phyloP scores from a whole-genome alignment of 2,329 filamentous ascomycete species.

The Neofusicoccum ribis region DNA sequence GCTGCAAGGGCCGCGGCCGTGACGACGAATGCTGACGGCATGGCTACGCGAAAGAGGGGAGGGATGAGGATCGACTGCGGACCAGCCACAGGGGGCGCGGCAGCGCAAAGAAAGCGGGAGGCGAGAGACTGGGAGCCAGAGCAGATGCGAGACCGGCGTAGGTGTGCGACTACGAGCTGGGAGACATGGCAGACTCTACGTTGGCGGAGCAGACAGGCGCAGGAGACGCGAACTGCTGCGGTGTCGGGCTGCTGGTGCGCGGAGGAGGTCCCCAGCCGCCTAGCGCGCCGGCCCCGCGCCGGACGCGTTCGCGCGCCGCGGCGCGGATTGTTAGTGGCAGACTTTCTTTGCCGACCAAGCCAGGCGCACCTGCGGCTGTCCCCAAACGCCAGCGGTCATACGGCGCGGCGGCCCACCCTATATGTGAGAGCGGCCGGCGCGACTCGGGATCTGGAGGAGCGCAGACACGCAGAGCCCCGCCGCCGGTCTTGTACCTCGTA shows the following conservation, averaged over 20 bases:
- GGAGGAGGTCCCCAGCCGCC: no score
- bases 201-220: background rate
- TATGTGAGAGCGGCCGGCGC: background rate
- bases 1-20: slow-evolving; percentile 32
- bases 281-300: background rate
- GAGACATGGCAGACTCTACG: background rate
- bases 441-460: no score
- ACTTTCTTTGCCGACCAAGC: background rate
- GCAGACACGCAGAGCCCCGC: no score
- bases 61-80: background rate
- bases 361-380: background rate
- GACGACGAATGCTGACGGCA: slow-evolving; percentile 30
- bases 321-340: background rate
- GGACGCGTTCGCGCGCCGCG: background rate
- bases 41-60: slow-evolving; percentile 17
- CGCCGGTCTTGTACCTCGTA: background rate
- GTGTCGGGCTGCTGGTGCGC: background rate
- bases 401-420: background rate
- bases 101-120: background rate
- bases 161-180: background rate
- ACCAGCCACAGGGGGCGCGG: background rate
- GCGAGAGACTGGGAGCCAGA: background rate
- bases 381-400: slow-evolving; percentile 10
- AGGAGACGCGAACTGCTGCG: background rate
- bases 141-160: background rate